Conservation (phyloP, 345 rosid genomes). For the Brassica napus region DNA sequence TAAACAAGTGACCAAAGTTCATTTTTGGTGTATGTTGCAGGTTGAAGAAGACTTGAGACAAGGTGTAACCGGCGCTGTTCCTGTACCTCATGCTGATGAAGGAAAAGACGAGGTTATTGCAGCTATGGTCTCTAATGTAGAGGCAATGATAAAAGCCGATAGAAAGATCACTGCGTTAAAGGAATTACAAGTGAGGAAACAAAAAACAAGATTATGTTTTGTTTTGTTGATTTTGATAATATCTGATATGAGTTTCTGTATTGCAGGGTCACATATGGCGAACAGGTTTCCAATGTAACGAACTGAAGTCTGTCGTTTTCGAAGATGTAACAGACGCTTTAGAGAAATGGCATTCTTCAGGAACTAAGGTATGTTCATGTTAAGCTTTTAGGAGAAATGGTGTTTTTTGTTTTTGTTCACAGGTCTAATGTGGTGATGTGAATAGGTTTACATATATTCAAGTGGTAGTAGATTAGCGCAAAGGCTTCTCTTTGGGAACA, state of each 20-base stretch:
- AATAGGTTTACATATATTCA: slow-evolving; percentile 90
- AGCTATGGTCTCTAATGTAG: slow-evolving; percentile 81
- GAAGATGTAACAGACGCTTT: slow-evolving; percentile 87
- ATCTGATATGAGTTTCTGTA: slow-evolving; percentile 2
- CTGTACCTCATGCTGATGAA: slow-evolving; percentile 66
- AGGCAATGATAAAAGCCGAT: slow-evolving; percentile 92
- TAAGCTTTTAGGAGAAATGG: background rate
- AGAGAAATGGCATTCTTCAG: slow-evolving; percentile 80
- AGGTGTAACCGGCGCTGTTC: slow-evolving; percentile 67
- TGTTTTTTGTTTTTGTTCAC: background rate
- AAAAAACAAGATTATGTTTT: background rate
- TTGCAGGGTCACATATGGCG: slow-evolving; percentile 96
- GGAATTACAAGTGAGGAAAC: slow-evolving; percentile 77
- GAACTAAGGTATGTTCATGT: slow-evolving; percentile 62
- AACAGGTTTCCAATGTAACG: slow-evolving; percentile 77
- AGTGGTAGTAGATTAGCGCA: slow-evolving; percentile 97
- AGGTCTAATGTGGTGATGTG: background rate
- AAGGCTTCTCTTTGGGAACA: slow-evolving; percentile 83
- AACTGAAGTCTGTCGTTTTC: slow-evolving; percentile 74
- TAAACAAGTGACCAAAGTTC: slow-evolving; percentile 21
- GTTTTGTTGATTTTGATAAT: background rate
- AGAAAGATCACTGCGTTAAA: slow-evolving; percentile 92
- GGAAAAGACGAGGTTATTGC: slow-evolving; percentile 83
- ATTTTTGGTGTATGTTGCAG: slow-evolving; percentile 44
- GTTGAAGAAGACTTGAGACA: slow-evolving; percentile 73